phyloP scores from a whole-genome alignment of 2,329 filamentous ascomycete species.

The Venturia nashicola region DNA sequence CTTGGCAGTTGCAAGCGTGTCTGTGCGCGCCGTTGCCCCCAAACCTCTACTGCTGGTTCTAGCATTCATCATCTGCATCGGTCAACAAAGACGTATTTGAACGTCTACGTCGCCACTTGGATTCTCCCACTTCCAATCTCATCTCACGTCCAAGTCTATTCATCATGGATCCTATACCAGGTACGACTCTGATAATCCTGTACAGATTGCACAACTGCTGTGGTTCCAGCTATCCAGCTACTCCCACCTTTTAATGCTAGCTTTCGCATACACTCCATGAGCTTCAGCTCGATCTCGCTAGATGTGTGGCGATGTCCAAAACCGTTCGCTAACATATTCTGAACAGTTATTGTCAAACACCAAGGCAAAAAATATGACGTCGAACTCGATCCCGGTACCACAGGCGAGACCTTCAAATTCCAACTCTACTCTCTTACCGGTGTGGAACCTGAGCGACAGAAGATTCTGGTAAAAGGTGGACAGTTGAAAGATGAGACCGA shows the following conservation, averaged over 20 bases:
- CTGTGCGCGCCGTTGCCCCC: neutral
- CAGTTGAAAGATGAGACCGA: slow-evolving; percentile 93
- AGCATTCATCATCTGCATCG: neutral
- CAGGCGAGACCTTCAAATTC: slow-evolving; percentile 87
- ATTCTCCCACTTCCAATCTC: neutral
- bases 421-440: slow-evolving; percentile 92
- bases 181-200: neutral
- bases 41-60: neutral
- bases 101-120: neutral
- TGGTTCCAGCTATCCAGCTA: neutral
- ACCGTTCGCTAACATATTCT: neutral
- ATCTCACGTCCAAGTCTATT: neutral
- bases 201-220: neutral
- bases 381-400: slow-evolving; percentile 73
- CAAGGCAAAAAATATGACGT: slow-evolving; percentile 91
- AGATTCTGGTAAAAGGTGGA: slow-evolving; percentile 86
- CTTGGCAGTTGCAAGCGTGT: neutral
- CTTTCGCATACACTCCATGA: neutral
- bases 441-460: slow-evolving; percentile 92
- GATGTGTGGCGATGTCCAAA: neutral
- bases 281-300: neutral
- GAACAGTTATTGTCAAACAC: slow-evolving; percentile 78
- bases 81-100: neutral
- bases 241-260: neutral
- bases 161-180: slow-evolving; percentile 1